Evolutionary conservation across 257 asterid genomes (phyloP), one percentile per base, ranked within the genome.

Genomic region (Knoxia roxburghii): DNA sequence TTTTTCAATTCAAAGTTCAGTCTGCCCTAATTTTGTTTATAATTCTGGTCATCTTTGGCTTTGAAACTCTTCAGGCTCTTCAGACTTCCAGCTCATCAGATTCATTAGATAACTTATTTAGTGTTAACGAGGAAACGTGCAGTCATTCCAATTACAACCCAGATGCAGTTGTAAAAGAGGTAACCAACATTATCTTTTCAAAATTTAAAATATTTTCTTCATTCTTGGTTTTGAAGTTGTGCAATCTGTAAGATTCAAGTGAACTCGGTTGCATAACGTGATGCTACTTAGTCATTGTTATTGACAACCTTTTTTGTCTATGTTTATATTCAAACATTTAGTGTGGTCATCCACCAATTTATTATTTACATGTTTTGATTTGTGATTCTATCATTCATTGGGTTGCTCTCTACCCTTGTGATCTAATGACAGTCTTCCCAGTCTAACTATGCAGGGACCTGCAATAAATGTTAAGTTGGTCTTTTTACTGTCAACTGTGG

Each of bases 161-260:
- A 49, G 70, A 62, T 64, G 57, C 63, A 69, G 73, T 66, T 60
- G 18, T 85, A 67, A 87, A 89, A 78, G 83, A 78, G 95, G 97
- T 89, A 77, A 64, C 30, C 57, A 48, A 1, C 49, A 48, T 18
- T 73, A 39, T 62, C 41, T 45, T 51, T 18, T 45, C 40, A 33
- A 9, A 2, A 52, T 65, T 27, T 45, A 30, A 8, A 23, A 0
- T 6, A 32, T 12, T 21, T 15, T 6, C 9, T 48, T 37, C 7
- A 0, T 13, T 46, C 7, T 24, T 30, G 7, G 29, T 32, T 29
- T 18, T 37, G 14, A 23, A 14, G 50, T 41, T 39, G n/a, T 45
- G 8, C 26, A 13, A 46, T 59, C 27, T 39, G 10, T 1, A 27
- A 30, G 21, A 50, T 35, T 33, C 33, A 29, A 0, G 27, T 26